A percentile compares a stretch with the other conserved stretches of the same genome.
Evolutionary conservation across 495 filamentous ascomycete genomes (phyloP).

Genomic region (Talaromyces nanjingensis): DNA sequence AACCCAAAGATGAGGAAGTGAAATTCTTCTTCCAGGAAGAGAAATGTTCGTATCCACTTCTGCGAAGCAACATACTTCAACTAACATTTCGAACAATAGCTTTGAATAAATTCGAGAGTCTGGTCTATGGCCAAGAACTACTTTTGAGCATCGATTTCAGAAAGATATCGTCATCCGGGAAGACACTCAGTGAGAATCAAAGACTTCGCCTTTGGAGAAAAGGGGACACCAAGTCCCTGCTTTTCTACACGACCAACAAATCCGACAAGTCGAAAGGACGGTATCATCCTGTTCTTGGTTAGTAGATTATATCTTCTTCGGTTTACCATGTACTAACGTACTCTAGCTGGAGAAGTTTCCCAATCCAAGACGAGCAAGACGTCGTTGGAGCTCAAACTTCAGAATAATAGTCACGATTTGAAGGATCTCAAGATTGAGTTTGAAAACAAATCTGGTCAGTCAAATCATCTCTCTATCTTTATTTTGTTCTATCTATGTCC

Average conservation of each 20-base stretch:
- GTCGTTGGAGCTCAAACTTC: neutral
- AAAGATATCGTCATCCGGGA: conserved; percentile 5
- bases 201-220: conserved; percentile 5
- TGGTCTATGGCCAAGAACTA: conserved; percentile 8
- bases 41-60: neutral
- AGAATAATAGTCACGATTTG: neutral
- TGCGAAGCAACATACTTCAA: no score
- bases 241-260: conserved; percentile 5
- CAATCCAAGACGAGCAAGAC: neutral
- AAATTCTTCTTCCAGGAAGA: conserved; percentile 7
- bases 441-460: neutral
- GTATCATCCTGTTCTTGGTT: conserved; percentile 2
- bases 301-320: neutral
- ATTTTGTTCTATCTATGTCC: neutral
- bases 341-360: neutral
- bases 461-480: neutral
- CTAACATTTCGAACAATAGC: neutral
- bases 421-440: conserved; percentile 6
- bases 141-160: neutral
- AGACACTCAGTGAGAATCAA: neutral
- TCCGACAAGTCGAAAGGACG: neutral
- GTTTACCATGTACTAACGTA: neutral
- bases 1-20: neutral
- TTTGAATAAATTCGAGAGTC: conserved; percentile 2
- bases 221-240: neutral